A percentile compares a stretch with the other conserved stretches of the same genome.
These are phyloP conservation scores for Diaporthe ampelina DNA, from an alignment of 2,329 filamentous ascomycete genomes.

Conservation along the genomic window DNA sequence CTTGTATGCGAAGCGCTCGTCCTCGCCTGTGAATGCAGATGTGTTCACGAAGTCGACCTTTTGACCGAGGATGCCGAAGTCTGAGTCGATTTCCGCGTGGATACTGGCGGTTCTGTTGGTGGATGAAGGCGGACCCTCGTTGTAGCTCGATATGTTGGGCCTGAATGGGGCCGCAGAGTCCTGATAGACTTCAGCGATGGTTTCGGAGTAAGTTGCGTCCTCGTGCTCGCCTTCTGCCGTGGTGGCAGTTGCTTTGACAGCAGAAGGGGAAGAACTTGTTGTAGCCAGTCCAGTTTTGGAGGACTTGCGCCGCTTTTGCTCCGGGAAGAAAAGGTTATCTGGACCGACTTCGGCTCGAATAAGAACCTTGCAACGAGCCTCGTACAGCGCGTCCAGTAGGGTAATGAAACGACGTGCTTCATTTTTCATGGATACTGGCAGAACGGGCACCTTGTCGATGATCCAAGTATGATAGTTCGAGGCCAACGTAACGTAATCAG, in stretches of 20 bases:
- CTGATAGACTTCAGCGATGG: slow-evolving; percentile 81
- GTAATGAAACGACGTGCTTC: slow-evolving; percentile 86
- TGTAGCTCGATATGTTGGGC: slow-evolving; percentile 80
- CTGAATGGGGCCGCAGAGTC: slow-evolving; percentile 83
- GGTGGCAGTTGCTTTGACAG: slow-evolving; percentile 60
- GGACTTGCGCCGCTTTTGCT: slow-evolving; percentile 53
- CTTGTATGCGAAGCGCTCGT: slow-evolving; percentile 86
- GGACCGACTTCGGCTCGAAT: slow-evolving; percentile 77
- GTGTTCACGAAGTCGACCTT: slow-evolving; percentile 77
- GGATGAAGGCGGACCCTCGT: slow-evolving; percentile 48
- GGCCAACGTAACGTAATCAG: slow-evolving; percentile 86
- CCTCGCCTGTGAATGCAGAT: slow-evolving; percentile 79
- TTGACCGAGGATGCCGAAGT: slow-evolving; percentile 59
- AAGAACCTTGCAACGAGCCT: slow-evolving; percentile 83
- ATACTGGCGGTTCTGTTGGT: slow-evolving; percentile 57
- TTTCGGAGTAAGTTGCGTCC: slow-evolving; percentile 75
- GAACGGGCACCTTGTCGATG: slow-evolving; percentile 76
- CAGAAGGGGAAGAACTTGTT: slow-evolving; percentile 50
- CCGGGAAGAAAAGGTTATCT: slow-evolving; percentile 84
- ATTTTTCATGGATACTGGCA: slow-evolving; percentile 80
- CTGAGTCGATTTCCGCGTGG: slow-evolving; percentile 70
- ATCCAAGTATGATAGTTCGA: slow-evolving; percentile 85
- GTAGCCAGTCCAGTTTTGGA: slow-evolving; percentile 3
- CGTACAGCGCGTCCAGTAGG: slow-evolving; percentile 83
- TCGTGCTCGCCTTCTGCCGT: slow-evolving; percentile 42